Conservation (phyloP, 2,329 filamentous ascomycete species). For the Biscogniauxia sp. region DNA sequence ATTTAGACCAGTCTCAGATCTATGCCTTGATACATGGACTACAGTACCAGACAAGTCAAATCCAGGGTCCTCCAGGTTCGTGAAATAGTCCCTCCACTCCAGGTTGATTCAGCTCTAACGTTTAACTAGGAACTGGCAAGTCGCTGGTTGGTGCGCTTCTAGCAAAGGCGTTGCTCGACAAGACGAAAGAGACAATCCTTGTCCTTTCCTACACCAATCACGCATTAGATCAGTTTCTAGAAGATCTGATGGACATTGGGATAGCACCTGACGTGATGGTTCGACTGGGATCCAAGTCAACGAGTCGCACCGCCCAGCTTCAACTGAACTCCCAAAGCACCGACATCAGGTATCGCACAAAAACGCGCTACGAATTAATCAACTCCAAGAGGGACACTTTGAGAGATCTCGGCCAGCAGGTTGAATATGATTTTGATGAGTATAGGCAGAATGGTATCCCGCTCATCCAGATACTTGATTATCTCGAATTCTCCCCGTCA, state of each 20-base stretch:
- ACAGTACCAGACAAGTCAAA: slow-evolving; percentile 52
- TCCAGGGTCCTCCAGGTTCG: slow-evolving; percentile 71
- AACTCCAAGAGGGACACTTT: slow-evolving; percentile 36
- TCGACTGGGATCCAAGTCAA: slow-evolving; percentile 62
- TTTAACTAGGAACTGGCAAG: slow-evolving; percentile 64
- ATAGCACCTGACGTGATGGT: slow-evolving; percentile 52
- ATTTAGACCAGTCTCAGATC: slow-evolving; percentile 47
- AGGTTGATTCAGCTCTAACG: slow-evolving; percentile 1
- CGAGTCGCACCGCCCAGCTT: slow-evolving; percentile 45
- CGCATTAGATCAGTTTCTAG: slow-evolving; percentile 63
- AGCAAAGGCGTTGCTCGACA: slow-evolving; percentile 52
- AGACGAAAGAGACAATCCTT: slow-evolving; percentile 52
- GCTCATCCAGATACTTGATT: slow-evolving; percentile 25
- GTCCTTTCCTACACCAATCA: slow-evolving; percentile 70
- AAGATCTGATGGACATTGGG: slow-evolving; percentile 60
- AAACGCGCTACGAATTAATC: slow-evolving; percentile 22
- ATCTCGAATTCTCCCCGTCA: slow-evolving; percentile 50
- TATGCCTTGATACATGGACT: slow-evolving; percentile 55
- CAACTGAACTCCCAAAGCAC: slow-evolving; percentile 25
- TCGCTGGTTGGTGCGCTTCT: slow-evolving; percentile 68
- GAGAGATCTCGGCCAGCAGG: slow-evolving; percentile 17
- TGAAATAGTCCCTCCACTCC: background rate
- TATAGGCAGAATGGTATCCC: slow-evolving; percentile 12
- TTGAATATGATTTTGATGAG: slow-evolving; percentile 10
- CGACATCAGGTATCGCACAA: background rate